Base-by-base conservation (phyloP, 2,329 filamentous ascomycete genomes). In the Colletotrichum destructivum region DNA sequence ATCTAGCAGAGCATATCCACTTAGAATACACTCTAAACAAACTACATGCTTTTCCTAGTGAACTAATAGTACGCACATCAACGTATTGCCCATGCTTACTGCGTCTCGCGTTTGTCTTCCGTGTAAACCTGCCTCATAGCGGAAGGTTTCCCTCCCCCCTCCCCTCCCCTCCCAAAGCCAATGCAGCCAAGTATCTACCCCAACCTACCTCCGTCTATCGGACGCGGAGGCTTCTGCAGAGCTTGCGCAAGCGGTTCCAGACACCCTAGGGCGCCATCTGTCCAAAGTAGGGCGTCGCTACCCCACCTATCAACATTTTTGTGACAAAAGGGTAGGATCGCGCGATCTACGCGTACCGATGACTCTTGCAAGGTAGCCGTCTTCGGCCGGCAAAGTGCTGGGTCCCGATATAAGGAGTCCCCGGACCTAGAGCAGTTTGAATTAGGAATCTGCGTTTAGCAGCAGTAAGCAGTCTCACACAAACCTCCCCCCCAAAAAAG, bases 271-370 rank as follows among this genome's bases (percentile, higher is more conserved):
- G 18, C 16, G 23, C 21, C 31, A 40, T 42, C 15, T 31, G n/a
- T 52, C 21, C 26, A 44, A 26, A 26, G 21, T 21, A 57, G 60
- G 44, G 23, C 42, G 42, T 21, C 31, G 38, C 3, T 18, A 15
- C 56, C 57, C 57, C 68, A 68, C 68, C 35, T 57, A 9, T 11
- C 13, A 6, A 46, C n/a, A 38, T 38, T 35, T 44, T n/a, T 21
- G 44, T 46, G 57, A 71, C 66, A 46, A 47, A 44, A 38, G 47
- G 61, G 54, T 69, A 18, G 44, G 18, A 69, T 55, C 21, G 55
- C 62, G 67, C 57, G 21, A 47, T 49, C 18, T 44, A 15, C 23
- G 26, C 55, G 47, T 13, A 13, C 18, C 40, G 42, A 69, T 69
- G 67, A 69, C 67, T 69, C 67, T 60, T 69, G 40, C 46, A 31